Base-by-base conservation (phyloP, 352 stramenopile genomes). In the Discostella stelligera region DNA sequence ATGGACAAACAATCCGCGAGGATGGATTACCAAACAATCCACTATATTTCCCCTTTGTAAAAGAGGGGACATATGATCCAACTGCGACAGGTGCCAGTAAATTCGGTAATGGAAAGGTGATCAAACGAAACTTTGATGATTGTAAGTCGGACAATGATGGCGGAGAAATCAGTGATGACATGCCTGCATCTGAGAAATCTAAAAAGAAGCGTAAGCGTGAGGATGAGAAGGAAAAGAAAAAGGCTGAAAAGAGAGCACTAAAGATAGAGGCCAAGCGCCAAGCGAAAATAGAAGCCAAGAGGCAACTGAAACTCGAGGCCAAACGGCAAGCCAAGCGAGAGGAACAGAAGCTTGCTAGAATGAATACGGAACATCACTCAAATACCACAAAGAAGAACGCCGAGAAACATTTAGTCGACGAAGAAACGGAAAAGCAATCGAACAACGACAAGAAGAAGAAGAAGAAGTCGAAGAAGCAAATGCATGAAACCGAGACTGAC, bases 81-180 rank as follows among this genome's bases (percentile, higher is more conserved):
- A 66, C 61, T 14, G 69, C 61, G 18, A 79, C 74, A 7, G 49
- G 58, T 30, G 65, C 67, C 21, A 13, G 9, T 4, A 78, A 77
- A 63, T 77, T 90, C 68, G 87, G 87, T 41, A 85, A 91, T 79
- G 87, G 87, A 62, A 74, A 85, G 37, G 48, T 55, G 3, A 93
- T 93, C 49, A 90, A 93, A 68, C 72, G 85, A 10, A 84, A 90
- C 66, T 93, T 93, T 76, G 87, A 86, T 58, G 79, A 91, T 80
- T 78, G 66, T 58, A 64, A 74, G 49, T 25, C 58, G 44, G 44
- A 20, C 16, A 6, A 72, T 23, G 56, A 30, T 69, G 44, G 32
- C 54, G 11, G 64, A 77, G 32, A 71, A 56, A 65, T 23, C 21
- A 69, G 76, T 44, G 37, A 44, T 10, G 37, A 44, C 46, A 80